Evolutionary conservation across 495 filamentous ascomycete genomes (phyloP).

Genomic region (Symbiotaphrina buchneri): DNA sequence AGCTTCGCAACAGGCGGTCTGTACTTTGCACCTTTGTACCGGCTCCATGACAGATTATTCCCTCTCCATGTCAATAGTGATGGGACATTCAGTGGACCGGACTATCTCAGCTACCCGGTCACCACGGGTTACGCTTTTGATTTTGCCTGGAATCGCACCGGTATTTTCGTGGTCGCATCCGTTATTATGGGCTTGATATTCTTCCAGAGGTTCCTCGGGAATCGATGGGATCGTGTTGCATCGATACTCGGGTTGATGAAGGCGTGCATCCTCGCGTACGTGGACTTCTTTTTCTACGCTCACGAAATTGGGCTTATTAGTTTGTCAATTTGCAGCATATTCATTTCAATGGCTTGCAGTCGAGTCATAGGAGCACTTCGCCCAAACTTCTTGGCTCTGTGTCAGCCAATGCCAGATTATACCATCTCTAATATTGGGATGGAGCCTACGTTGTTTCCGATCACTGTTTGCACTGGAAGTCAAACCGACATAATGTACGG

Average conservation of each 20-base stretch:
- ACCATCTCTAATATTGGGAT: not conserved
- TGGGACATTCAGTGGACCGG: not conserved
- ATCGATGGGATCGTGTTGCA: not conserved
- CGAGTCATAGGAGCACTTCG: constrained; percentile 31
- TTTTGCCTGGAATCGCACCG: no score
- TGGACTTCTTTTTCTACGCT: not conserved
- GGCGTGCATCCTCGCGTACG: not conserved
- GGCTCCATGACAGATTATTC: not conserved
- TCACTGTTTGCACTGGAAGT: not conserved
- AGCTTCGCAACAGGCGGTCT: not conserved
- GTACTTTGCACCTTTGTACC: not conserved
- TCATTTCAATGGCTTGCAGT: constrained; percentile 34
- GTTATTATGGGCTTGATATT: constrained; percentile 1
- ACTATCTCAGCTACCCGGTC: not conserved
- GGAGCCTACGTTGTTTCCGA: not conserved
- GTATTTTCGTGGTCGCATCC: constrained; percentile 2
- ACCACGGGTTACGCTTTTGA: no score
- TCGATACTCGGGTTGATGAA: not conserved
- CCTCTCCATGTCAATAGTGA: not conserved
- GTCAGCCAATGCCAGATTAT: constrained; percentile 20
- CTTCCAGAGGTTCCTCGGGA: not conserved
- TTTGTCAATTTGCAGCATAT: constrained; percentile 6
- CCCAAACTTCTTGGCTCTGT: constrained; percentile 33
- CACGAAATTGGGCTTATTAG: not conserved
- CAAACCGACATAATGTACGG: constrained; percentile 7